phyloP scores from a whole-genome alignment of 176 grass and related monocot genomes.

The Carex kokanica region DNA sequence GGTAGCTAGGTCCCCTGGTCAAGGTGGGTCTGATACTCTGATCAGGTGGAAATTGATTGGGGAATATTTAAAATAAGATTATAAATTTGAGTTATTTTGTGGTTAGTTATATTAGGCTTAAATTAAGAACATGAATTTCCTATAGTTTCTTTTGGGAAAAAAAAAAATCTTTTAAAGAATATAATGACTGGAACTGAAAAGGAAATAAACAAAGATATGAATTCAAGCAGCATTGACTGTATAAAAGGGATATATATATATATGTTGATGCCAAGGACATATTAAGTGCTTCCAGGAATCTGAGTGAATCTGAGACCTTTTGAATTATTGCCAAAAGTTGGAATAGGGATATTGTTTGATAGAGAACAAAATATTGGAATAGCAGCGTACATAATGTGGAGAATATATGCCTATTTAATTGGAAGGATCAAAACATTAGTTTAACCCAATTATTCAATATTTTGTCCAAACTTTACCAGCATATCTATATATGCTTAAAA shows the following conservation, averaged over 20 bases:
- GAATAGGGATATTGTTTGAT: conserved; percentile 21
- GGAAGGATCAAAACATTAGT: conserved; percentile 30
- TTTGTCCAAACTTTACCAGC: conserved; percentile 28
- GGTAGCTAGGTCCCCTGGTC: neutral
- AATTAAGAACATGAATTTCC: neutral
- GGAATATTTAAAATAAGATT: neutral
- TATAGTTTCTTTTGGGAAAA: neutral
- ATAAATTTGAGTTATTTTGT: neutral
- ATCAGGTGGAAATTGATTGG: neutral
- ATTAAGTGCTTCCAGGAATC: conserved; percentile 13
- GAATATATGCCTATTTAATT: conserved; percentile 45
- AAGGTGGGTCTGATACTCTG: neutral
- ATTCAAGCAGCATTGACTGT: neutral
- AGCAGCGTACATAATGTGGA: conserved; percentile 44
- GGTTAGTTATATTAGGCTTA: neutral
- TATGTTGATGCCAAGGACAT: neutral
- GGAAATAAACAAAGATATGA: neutral
- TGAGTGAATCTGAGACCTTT: conserved; percentile 62
- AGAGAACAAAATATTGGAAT: conserved; percentile 19
- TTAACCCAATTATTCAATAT: conserved; percentile 57
- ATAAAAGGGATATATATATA: conserved; percentile 1
- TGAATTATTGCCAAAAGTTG: conserved; percentile 77
- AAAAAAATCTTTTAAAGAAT: neutral
- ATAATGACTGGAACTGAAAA: neutral
- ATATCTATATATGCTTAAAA: conserved; percentile 28